Evolutionary conservation across 257 asterid genomes (phyloP).

Genomic region (Solanum virginianum): DNA sequence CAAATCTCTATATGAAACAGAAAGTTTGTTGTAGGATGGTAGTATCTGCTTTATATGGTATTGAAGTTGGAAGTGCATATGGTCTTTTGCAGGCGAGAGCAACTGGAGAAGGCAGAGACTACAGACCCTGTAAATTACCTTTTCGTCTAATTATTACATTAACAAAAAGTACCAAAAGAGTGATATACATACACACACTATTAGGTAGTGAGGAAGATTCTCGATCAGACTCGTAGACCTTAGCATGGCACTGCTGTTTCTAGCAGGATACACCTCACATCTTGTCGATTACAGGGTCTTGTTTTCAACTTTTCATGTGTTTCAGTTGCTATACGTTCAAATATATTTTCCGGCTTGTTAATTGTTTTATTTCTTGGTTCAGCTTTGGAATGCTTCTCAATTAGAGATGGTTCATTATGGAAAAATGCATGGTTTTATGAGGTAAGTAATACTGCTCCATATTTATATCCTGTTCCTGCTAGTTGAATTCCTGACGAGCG

Average conservation of each 20-base stretch:
- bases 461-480: neutral
- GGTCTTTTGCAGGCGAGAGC: conserved; percentile 48
- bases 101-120: conserved; percentile 88
- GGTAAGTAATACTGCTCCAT: conserved; percentile 29
- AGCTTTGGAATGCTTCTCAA: conserved; percentile 99
- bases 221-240: neutral
- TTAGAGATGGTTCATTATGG: conserved; percentile 88
- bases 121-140: conserved; percentile 64
- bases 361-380: conserved; percentile 7
- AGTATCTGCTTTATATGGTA: neutral
- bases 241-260: neutral
- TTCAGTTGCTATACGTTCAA: neutral
- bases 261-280: neutral
- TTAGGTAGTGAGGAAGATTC: neutral
- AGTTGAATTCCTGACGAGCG: neutral
- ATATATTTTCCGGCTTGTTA: neutral
- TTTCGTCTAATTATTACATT: neutral
- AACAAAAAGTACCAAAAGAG: neutral
- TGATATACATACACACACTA: neutral
- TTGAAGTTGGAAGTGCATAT: neutral
- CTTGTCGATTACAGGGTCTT: neutral
- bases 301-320: neutral
- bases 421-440: conserved; percentile 98
- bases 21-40: neutral
- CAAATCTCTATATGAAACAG: neutral